Evolutionary conservation across 2,329 filamentous ascomycete species (phyloP), one percentile per base, ranked within the genome.

Genomic region (Colletotrichum liriopes): DNA sequence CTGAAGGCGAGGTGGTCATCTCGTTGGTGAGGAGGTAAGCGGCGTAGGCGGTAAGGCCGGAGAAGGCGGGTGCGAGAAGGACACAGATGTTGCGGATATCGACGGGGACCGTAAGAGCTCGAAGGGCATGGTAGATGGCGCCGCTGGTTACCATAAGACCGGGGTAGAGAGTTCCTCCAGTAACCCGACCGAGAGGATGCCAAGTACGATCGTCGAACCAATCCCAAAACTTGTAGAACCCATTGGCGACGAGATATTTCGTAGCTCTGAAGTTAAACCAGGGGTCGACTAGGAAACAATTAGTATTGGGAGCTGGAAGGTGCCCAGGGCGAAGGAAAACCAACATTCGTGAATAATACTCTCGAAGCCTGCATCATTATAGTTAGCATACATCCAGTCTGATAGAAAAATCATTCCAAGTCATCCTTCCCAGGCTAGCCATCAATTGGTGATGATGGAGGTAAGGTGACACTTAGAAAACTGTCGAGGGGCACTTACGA

Each of bases 131-230:
- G 88, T 98, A 98, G 84, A 99, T 98, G 83, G 89, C 92, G 77
- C 96, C 97, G 84, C 96, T 98, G 80, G 96, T 99, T 78, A 99
- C 97, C 96, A 99, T 99, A 79, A 99, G 89, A 78, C 96, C 96
- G 62, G 96, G 96, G 83, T 99, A 99, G 74, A 99, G 90, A n/a
- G 96, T 99, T 80, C 96, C 96, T 84, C 96, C 96, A 73, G 96
- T 99, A 81, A 99, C 96, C 86, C 96, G 94, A 78, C 96, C 96
- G 74, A 99, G 93, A 78, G 96, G 96, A 85, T 99, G 96, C 96
- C 96, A 99, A 91, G 96, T 99, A 87, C 96, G 92, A 87, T 99
- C 96, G 84, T 99, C 96, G 81, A 99, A 99, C 96, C 96, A 99
- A 83, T 99, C 96, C 96, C 96, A 99, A 83, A 99, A 99, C 83